A percentile compares a stretch with the other conserved stretches of the same genome.
Evolutionary conservation across 2,329 filamentous ascomycete genomes (phyloP).

Genomic region (Penicillium crustosum): DNA sequence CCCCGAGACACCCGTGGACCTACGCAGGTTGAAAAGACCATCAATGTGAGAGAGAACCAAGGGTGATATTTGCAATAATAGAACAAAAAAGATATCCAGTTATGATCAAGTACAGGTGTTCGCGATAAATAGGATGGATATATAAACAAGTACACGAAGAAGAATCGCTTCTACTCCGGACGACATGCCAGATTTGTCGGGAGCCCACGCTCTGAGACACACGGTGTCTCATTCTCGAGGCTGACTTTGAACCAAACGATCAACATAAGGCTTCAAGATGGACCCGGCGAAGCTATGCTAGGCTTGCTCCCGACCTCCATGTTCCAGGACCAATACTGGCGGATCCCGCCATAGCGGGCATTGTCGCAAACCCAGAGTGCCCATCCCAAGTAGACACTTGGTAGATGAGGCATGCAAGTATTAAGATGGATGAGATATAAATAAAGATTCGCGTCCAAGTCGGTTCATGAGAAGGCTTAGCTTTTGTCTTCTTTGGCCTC

Average conservation of each 20-base stretch:
- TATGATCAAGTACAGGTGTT: constrained; percentile 5
- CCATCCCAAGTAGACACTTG: constrained; percentile 2
- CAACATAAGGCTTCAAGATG: neutral
- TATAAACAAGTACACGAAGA: constrained; percentile 8
- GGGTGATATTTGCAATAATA: neutral
- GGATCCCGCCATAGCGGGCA: neutral
- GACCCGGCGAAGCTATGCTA: neutral
- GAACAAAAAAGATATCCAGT: neutral
- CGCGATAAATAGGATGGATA: constrained; percentile 1
- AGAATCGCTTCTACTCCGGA: constrained; percentile 10
- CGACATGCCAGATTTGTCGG: neutral
- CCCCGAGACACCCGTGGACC: no score
- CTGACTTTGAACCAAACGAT: neutral
- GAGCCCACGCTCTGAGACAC: neutral
- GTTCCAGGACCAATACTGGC: neutral
- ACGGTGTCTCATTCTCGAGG: neutral
- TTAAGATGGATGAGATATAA: constrained; percentile 6
- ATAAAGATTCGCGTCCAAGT: neutral
- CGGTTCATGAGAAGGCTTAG: neutral
- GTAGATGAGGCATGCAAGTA: constrained; percentile 10
- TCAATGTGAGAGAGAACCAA: neutral
- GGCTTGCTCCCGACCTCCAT: neutral
- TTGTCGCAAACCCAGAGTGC: constrained; percentile 5
- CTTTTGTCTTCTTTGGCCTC: neutral
- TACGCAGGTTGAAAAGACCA: neutral